phyloP scores from a whole-genome alignment of 1,284 basidiomycete species.

The Cryptococcus sp. region DNA sequence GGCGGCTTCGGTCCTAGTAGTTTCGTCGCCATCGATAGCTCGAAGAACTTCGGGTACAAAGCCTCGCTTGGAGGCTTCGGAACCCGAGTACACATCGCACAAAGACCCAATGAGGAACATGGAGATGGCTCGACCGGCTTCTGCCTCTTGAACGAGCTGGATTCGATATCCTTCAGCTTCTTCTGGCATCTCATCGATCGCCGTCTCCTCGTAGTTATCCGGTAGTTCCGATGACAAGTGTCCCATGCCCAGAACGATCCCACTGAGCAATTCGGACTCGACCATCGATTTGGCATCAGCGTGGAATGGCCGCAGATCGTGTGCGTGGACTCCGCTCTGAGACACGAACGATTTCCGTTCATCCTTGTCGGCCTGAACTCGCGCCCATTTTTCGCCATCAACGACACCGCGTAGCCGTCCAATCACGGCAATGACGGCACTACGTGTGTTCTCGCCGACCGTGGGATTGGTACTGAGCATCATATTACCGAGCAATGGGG shows the following conservation, averaged over 20 bases:
- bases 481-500: conserved; percentile 82
- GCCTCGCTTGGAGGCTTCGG: conserved; percentile 57
- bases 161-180: conserved; percentile 34
- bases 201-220: conserved; percentile 20
- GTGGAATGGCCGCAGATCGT: conserved; percentile 53
- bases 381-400: conserved; percentile 39
- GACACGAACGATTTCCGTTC: conserved; percentile 33
- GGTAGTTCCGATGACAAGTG: conserved; percentile 58
- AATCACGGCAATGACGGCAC: conserved; percentile 73
- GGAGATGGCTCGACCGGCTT: conserved; percentile 80
- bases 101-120: conserved; percentile 80
- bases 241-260: conserved; percentile 83
- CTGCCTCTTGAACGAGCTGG: conserved; percentile 60
- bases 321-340: conserved; percentile 45
- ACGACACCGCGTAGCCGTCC: conserved; percentile 47
- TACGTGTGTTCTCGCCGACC: conserved; percentile 69
- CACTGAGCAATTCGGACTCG: conserved; percentile 71
- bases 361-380: conserved; percentile 14
- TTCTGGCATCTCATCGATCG: conserved; percentile 3
- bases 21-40: conserved; percentile 70
- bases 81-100: conserved; percentile 55
- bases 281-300: conserved; percentile 59
- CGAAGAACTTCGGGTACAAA: conserved; percentile 80
- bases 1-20: conserved; percentile 84
- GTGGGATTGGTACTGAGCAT: conserved; percentile 72